Conservation (phyloP, 345 rosid genomes). For the Theobroma cacao region DNA sequence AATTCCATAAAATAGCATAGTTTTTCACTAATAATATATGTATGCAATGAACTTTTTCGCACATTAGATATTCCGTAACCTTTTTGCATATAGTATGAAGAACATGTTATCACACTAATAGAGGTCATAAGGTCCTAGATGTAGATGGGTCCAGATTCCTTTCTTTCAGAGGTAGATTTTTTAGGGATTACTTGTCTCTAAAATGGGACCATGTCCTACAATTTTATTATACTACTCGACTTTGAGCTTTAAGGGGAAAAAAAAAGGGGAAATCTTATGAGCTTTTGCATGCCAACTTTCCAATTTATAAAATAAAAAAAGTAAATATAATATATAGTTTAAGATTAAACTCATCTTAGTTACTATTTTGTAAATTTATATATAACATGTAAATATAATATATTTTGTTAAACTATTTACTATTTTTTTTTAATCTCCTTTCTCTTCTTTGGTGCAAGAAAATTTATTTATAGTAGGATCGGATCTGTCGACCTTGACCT, state of each 20-base stretch:
- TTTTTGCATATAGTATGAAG: neutral
- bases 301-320: neutral
- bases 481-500: neutral
- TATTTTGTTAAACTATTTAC: neutral
- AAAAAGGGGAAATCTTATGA: neutral
- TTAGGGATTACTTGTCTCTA: neutral
- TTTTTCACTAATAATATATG: too few relatives aligned
- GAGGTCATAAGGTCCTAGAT: neutral
- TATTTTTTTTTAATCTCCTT: neutral
- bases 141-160: conserved; percentile 15
- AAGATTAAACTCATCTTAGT: neutral
- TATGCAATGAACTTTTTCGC: neutral
- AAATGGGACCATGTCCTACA: neutral
- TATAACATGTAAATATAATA: too few relatives aligned
- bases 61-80: neutral
- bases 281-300: neutral
- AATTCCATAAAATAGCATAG: neutral
- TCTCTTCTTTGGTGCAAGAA: neutral
- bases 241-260: too few relatives aligned
- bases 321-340: neutral
- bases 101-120: neutral
- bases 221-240: neutral
- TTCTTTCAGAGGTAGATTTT: neutral
- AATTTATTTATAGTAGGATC: neutral
- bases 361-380: neutral